Evolutionary conservation across 2,329 filamentous ascomycete genomes (phyloP).

Genomic region (Cladophialophora chaetospira): DNA sequence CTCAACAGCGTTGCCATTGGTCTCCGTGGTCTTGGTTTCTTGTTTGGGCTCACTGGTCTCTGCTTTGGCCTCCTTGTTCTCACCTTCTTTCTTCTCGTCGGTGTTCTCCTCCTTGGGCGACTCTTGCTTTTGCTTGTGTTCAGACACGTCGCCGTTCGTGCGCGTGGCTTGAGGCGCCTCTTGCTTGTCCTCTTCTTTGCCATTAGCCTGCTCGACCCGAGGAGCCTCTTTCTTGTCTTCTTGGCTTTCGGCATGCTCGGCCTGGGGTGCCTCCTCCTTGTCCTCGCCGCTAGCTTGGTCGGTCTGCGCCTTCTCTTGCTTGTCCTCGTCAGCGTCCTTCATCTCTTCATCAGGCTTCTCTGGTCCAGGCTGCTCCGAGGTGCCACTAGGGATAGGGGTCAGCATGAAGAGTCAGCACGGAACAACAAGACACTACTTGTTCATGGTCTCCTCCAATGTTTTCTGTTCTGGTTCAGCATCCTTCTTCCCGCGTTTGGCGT

Average conservation of each 20-base stretch:
- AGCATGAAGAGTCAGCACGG: constrained; percentile 15
- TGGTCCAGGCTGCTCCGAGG: constrained; percentile 9
- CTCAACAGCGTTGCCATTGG: constrained; percentile 47
- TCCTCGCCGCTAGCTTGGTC: too few species aligned
- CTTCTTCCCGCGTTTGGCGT: constrained; percentile 45
- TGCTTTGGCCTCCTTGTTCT: constrained; percentile 13
- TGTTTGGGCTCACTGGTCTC: constrained; percentile 17
- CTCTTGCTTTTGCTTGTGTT: constrained; percentile 34
- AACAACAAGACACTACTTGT: constrained; percentile 19
- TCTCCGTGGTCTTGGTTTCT: constrained; percentile 4
- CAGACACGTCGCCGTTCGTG: constrained; percentile 12
- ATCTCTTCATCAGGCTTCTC: constrained; percentile 16
- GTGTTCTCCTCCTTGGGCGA: constrained; percentile 30
- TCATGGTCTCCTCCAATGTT: constrained; percentile 35
- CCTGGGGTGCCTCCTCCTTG: too few species aligned
- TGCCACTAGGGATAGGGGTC: constrained; percentile 17
- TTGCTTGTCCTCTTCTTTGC: constrained; percentile 11
- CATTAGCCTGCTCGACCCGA: constrained; percentile 7
- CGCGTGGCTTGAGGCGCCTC: constrained; percentile 27
- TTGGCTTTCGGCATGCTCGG: too few species aligned
- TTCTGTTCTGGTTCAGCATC: constrained; percentile 33
- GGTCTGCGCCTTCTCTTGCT: constrained; percentile 28
- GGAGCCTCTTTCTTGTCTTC: too few species aligned
- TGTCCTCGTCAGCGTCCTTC: constrained; percentile 10
- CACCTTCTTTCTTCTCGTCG: constrained; percentile 18